Conservation (phyloP, 495 filamentous ascomycete species). For the Penicillium turbatum region DNA sequence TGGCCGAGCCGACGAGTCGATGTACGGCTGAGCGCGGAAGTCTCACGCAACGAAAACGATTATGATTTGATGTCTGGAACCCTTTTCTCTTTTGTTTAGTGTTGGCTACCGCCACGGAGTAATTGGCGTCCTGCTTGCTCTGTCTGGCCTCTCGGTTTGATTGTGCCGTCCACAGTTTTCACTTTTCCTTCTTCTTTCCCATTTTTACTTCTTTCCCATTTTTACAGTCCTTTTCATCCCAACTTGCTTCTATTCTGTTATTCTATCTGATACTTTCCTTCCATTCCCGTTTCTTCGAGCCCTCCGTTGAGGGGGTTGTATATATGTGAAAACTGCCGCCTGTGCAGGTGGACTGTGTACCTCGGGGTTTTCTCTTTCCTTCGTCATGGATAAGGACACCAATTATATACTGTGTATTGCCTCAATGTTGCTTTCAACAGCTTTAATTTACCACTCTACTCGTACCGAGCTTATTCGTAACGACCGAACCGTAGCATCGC, state of each 20-base stretch:
- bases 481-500: too few species aligned
- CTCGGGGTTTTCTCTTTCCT: neutral
- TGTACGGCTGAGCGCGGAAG: conserved; percentile 32
- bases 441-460: too few species aligned
- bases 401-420: neutral
- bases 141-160: neutral
- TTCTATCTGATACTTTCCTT: neutral
- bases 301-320: neutral
- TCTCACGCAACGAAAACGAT: conserved; percentile 5
- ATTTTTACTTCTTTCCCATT: neutral
- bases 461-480: too few species aligned
- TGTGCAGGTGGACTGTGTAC: neutral
- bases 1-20: conserved; percentile 30
- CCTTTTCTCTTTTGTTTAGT: neutral
- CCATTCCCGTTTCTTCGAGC: neutral
- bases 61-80: conserved; percentile 9
- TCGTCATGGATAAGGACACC: neutral
- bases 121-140: neutral
- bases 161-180: neutral
- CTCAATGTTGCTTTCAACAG: neutral
- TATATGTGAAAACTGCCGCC: neutral
- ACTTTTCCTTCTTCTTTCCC: neutral
- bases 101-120: neutral
- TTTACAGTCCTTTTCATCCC: neutral
- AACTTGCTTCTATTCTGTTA: neutral